Evolutionary conservation across 2,329 filamentous ascomycete species (phyloP), one percentile per base, ranked within the genome.

Genomic region (Cucurbitaria berberidis): DNA sequence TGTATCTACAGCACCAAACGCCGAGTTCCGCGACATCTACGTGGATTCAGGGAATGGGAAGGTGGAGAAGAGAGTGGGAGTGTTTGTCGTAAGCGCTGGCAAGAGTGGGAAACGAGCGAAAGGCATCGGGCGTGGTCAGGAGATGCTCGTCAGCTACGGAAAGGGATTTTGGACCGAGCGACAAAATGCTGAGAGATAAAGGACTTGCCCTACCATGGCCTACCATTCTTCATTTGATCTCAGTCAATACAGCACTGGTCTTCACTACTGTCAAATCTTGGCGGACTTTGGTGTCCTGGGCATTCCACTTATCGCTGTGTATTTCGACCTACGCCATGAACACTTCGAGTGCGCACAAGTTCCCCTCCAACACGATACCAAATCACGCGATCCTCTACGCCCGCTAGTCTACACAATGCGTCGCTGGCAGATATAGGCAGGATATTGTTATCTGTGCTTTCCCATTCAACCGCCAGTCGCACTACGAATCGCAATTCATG

Each of bases 111-210:
- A 78, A 59, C 73, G 76, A 49, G 73, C 75, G 30, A 75, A 73
- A 19, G 81, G 81, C 1, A 78, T 84, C 38, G 66, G 61, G 19
- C 78, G 75, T 51, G 80, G 79, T 2, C 74, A 81, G 51, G 81
- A 84, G 67, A 78, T 84, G 38, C 68, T 82, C 24, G 74, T 84
- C n/a, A 81, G 75, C 59, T 84, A 84, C 62, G 81, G 81, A 26
- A 82, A 82, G 62, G 79, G 78, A 0, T 81, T 81, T 50, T 81
- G 79, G 79, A 73, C 68, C 51, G 74, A 76, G 59, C 72, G 76
- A 27, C 56, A 64, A 27, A 29, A 40, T 16, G 18, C 43, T 26
- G 51, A 53, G 48, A 44, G 39, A 35, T 61, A 40, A 60, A 24
- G 8, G 22, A 18, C 39, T 6, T 19, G 32, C 18, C 7, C 11